Conservation (phyloP, 1,284 basidiomycete species). For the Melampsora abietis-canadensis region DNA sequence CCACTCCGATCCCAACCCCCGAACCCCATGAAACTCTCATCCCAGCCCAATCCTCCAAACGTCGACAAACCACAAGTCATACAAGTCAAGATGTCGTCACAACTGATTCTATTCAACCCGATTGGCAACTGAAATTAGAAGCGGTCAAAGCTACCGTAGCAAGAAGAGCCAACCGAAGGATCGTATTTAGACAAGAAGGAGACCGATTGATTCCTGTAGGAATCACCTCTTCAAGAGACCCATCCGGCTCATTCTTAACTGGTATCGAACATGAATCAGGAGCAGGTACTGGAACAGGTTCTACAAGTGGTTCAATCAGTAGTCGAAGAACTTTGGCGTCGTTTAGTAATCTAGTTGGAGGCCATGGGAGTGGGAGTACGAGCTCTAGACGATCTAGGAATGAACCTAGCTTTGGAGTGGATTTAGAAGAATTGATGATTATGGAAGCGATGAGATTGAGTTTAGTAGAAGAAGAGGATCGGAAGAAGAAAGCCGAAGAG, state of each 20-base stretch:
- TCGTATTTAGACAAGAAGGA: slow-evolving; percentile 97
- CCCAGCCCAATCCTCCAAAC: slow-evolving; percentile 21
- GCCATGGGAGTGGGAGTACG: slow-evolving; percentile 45
- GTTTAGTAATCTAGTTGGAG: slow-evolving; percentile 40
- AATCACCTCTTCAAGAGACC: slow-evolving; percentile 67
- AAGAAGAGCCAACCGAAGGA: slow-evolving; percentile 84
- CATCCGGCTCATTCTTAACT: slow-evolving; percentile 52
- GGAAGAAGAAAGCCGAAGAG: slow-evolving; percentile 52
- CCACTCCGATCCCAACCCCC: slow-evolving; percentile 39
- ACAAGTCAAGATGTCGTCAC: slow-evolving; percentile 58
- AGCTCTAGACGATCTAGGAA: slow-evolving; percentile 43
- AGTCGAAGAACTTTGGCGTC: slow-evolving; percentile 34
- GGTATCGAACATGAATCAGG: slow-evolving; percentile 61
- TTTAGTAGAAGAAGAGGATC: slow-evolving; percentile 74
- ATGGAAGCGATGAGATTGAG: slow-evolving; percentile 98
- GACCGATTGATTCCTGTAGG: slow-evolving; percentile 94
- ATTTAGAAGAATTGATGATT: slow-evolving; percentile 73
- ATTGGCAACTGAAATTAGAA: slow-evolving; percentile 90
- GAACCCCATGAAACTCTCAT: slow-evolving; percentile 36
- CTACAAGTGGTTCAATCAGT: background rate
- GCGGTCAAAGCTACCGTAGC: slow-evolving; percentile 80
- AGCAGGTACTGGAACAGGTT: slow-evolving; percentile 55
- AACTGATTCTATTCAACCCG: slow-evolving; percentile 67
- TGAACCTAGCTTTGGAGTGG: slow-evolving; percentile 22
- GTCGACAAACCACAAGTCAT: slow-evolving; percentile 55